Evolutionary conservation across 2,329 filamentous ascomycete genomes (phyloP), one percentile per base, ranked within the genome.

Genomic region (Ceratocystis eucalypticola): DNA sequence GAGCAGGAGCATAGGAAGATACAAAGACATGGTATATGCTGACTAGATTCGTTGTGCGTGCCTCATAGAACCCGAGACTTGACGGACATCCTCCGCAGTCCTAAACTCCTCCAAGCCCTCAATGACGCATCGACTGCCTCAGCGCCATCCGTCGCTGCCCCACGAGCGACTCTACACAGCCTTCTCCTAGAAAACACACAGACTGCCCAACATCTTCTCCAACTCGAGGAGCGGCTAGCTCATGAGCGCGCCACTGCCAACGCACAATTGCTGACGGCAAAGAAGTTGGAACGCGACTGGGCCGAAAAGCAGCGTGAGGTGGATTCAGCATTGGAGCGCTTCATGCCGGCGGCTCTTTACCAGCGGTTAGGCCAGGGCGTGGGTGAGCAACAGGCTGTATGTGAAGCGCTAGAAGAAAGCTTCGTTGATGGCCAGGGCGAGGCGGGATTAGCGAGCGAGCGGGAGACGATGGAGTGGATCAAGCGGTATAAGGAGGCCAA

Each of bases 251-350:
- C 84, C 33, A 80, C 82, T 1, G 88, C 89, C 0, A 91, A 96
- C 73, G 87, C 90, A 2, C 87, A 92, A 68, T 83, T 97, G 0
- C 81, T 97, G 0, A 83, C 89, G 10, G 84, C 94, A 25, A 89
- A 93, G 71, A 89, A 89, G 1, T 83, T 96, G 17, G 94, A 97
- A 77, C 84, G 92, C n/a, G 88, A 93, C 72, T 97, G 94, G 89
- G 85, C 87, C 66, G 84, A 88, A 70, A 95, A 94, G 75, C 90
- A 97, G 75, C 81, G 84, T 1, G 91, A 94, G 71, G 94, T 96
- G 83, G 94, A 97, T 74, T 81, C 84, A 64, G 91, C 89, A 5
- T 78, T 97, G 68, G 84, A 85, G 45, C 89, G 89, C 0, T 97
- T 96, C 77, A 89, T 89, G 30, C 91, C 93, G 0, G 88, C 90